Evolutionary conservation across 768 basidiomycete genomes (phyloP).

Genomic region (Agrocybe chaxingu): DNA sequence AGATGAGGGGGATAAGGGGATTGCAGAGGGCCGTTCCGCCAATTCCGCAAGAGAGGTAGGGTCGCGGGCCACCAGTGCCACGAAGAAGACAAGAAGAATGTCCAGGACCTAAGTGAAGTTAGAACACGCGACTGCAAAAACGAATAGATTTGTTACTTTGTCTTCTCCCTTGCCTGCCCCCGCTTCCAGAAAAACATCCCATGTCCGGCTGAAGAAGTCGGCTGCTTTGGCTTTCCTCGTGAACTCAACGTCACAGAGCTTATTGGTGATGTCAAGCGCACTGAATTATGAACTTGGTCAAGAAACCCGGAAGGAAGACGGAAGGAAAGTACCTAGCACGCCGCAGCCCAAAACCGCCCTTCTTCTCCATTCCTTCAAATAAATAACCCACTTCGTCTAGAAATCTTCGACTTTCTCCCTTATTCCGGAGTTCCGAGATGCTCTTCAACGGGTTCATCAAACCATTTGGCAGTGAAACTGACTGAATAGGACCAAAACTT

Average conservation of each 20-base stretch:
- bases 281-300: constrained; percentile 30
- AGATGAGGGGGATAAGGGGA: constrained; percentile 7
- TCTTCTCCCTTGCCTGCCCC: constrained; percentile 64
- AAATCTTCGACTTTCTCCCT: constrained; percentile 78
- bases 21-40: constrained; percentile 27
- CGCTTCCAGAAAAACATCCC: constrained; percentile 59
- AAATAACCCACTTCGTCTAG: constrained; percentile 84
- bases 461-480: constrained; percentile 39
- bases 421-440: constrained; percentile 76
- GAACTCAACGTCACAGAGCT: constrained; percentile 72
- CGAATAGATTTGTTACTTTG: constrained; percentile 23
- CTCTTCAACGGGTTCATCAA: constrained; percentile 77
- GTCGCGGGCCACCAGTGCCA: constrained; percentile 61
- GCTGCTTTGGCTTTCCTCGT: constrained; percentile 76
- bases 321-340: constrained; percentile 54
- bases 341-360: constrained; percentile 50
- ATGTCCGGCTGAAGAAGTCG: constrained; percentile 67
- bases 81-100: constrained; percentile 57
- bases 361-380: constrained; percentile 70
- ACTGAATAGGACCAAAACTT: constrained; percentile 18
- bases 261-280: constrained; percentile 72
- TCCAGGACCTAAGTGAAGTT: constrained; percentile 53
- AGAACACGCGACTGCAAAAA: background rate
- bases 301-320: background rate
- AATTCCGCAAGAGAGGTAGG: constrained; percentile 52